Evolutionary conservation across 2,329 filamentous ascomycete genomes (phyloP).

Genomic region (Aspergillus unguis): DNA sequence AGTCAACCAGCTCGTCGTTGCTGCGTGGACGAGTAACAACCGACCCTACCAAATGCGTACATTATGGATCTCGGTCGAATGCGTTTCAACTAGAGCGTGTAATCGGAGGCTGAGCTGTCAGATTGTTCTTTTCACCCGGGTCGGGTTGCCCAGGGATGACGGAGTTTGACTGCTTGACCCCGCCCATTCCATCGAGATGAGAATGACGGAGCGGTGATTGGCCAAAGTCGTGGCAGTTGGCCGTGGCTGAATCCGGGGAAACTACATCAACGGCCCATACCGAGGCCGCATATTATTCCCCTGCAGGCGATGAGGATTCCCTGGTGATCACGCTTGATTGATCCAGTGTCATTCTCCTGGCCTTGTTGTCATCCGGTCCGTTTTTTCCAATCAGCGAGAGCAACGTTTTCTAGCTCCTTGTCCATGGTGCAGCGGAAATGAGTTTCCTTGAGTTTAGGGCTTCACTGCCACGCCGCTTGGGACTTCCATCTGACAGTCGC

Average conservation of each 20-base stretch:
- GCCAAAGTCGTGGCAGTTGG: constrained; percentile 3
- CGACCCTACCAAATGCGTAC: background rate
- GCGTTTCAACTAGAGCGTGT: background rate
- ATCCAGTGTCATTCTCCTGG: background rate
- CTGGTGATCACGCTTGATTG: constrained; percentile 1
- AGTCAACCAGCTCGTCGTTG: background rate
- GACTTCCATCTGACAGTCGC: background rate
- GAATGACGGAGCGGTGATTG: constrained; percentile 3
- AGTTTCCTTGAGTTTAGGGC: background rate
- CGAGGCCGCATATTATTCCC: background rate
- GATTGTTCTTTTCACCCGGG: background rate
- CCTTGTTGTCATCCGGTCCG: background rate
- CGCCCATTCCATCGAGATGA: constrained; percentile 3
- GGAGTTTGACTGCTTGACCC: background rate
- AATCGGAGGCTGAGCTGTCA: background rate
- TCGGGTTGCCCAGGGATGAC: background rate
- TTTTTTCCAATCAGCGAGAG: constrained; percentile 1
- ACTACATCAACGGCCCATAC: constrained; percentile 1
- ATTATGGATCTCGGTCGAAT: background rate
- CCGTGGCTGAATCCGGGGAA: constrained; percentile 17
- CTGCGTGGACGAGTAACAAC: background rate
- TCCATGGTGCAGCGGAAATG: constrained; percentile 2
- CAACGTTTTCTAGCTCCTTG: background rate
- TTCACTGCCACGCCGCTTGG: background rate
- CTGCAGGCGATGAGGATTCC: constrained; percentile 7